Conservation (phyloP, 2,329 filamentous ascomycete species). For the Rhynchosporium graminicola region DNA sequence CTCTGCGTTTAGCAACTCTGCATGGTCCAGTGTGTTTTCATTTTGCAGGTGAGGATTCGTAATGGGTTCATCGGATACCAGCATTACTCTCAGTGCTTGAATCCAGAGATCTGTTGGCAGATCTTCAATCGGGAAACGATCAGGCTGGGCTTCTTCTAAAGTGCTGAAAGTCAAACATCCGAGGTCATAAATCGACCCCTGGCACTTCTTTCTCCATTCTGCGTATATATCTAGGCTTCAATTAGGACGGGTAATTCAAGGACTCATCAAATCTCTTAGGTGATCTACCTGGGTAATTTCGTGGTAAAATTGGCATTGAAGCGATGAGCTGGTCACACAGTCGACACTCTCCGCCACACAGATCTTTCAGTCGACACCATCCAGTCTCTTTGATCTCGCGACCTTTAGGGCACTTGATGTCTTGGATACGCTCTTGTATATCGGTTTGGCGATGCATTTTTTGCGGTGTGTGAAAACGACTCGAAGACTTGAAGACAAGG, state of each 20-base stretch:
- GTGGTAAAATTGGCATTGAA: background rate
- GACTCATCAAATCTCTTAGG: background rate
- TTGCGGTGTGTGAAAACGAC: no score
- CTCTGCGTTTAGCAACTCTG: background rate
- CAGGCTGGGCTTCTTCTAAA: no score
- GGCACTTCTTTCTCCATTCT: background rate
- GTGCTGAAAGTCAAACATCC: background rate
- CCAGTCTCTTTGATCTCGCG: slow-evolving; percentile 5
- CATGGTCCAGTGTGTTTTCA: background rate
- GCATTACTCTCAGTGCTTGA: background rate
- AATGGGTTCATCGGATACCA: slow-evolving; percentile 8
- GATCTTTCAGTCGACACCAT: background rate
- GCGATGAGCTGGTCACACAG: background rate
- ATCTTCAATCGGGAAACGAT: background rate
- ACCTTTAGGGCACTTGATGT: background rate
- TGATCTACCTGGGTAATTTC: no score
- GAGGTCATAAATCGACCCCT: background rate
- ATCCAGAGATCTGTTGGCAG: background rate
- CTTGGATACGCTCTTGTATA: background rate
- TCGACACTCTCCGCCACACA: background rate
- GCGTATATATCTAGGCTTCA: background rate
- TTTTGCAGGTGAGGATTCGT: slow-evolving; percentile 8
- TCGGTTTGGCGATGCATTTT: background rate
- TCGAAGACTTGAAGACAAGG: no score
- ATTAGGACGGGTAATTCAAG: background rate